Evolutionary conservation across 2,329 filamentous ascomycete species (phyloP).

Genomic region (Xylaria arbuscula): DNA sequence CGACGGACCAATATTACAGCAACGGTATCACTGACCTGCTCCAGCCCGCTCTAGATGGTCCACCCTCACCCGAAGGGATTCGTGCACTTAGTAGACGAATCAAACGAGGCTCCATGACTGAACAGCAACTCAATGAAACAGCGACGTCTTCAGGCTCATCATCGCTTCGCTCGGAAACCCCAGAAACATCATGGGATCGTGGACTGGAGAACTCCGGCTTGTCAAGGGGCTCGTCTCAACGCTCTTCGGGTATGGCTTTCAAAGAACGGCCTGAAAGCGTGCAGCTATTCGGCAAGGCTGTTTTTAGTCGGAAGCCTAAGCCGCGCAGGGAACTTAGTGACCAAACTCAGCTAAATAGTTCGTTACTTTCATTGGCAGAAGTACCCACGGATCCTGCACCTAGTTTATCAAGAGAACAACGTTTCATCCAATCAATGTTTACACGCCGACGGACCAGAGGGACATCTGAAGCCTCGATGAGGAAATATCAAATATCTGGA

Average conservation of each 20-base stretch:
- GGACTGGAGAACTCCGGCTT: conserved; percentile 60
- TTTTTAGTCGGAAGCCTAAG: conserved; percentile 67
- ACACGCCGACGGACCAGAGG: conserved; percentile 58
- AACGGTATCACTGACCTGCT: conserved; percentile 57
- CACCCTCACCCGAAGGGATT: conserved; percentile 69
- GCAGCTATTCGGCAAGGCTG: conserved; percentile 67
- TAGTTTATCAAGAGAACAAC: conserved; percentile 54
- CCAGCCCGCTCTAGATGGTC: conserved; percentile 69
- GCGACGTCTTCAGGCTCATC: conserved; percentile 67
- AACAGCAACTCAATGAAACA: conserved; percentile 60
- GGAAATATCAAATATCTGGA: conserved; percentile 66
- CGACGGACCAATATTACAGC: conserved; percentile 34
- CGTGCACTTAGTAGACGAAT: conserved; percentile 66
- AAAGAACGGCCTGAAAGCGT: conserved; percentile 69
- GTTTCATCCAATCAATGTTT: conserved; percentile 63
- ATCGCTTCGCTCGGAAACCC: conserved; percentile 61
- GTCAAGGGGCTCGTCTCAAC: conserved; percentile 66
- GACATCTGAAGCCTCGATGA: conserved; percentile 46
- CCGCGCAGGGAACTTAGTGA: conserved; percentile 64
- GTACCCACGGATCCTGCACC: conserved; percentile 50
- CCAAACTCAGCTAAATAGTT: conserved; percentile 60
- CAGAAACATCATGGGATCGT: conserved; percentile 62
- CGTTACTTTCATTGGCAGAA: conserved; percentile 62
- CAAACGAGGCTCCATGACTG: conserved; percentile 63
- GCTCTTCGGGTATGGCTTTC: conserved; percentile 64